phyloP scores from a whole-genome alignment of 1,284 basidiomycete species.

The Trametes hirsuta region DNA sequence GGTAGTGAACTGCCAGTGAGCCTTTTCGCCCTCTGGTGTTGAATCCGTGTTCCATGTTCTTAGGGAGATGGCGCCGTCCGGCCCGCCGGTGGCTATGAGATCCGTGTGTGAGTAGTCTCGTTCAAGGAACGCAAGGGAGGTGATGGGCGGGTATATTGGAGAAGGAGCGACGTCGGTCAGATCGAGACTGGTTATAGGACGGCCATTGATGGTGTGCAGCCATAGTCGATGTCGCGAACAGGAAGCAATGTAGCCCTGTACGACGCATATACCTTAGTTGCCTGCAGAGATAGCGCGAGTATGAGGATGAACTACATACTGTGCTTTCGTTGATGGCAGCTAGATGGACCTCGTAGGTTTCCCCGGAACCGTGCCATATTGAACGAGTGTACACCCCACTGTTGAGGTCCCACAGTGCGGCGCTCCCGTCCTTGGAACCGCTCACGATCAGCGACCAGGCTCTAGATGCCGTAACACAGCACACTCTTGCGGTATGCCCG shows the following conservation, averaged over 20 bases:
- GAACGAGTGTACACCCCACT: constrained; percentile 76
- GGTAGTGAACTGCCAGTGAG: constrained; percentile 73
- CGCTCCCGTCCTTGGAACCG: constrained; percentile 84
- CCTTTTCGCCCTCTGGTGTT: constrained; percentile 62
- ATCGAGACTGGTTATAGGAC: constrained; percentile 69
- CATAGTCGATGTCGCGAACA: constrained; percentile 71
- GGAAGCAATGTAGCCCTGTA: constrained; percentile 81
- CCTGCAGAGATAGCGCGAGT: neutral
- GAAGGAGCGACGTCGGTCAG: constrained; percentile 51
- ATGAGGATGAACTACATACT: constrained; percentile 46
- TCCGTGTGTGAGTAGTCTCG: constrained; percentile 76
- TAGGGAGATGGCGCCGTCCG: constrained; percentile 68
- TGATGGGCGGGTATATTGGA: constrained; percentile 40
- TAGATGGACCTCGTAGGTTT: constrained; percentile 59
- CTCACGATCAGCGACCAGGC: constrained; percentile 87
- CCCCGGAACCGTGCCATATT: constrained; percentile 63
- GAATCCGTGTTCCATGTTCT: constrained; percentile 77
- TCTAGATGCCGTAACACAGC: constrained; percentile 75
- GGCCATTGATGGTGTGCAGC: constrained; percentile 83
- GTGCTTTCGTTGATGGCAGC: constrained; percentile 86
- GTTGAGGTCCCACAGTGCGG: constrained; percentile 92
- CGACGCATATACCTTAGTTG: neutral
- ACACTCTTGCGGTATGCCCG: constrained; percentile 71
- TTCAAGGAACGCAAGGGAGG: constrained; percentile 78
- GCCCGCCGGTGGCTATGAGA: constrained; percentile 68